Conservation (phyloP, 495 filamentous ascomycete genomes). For the Aspergillus panamensis region DNA sequence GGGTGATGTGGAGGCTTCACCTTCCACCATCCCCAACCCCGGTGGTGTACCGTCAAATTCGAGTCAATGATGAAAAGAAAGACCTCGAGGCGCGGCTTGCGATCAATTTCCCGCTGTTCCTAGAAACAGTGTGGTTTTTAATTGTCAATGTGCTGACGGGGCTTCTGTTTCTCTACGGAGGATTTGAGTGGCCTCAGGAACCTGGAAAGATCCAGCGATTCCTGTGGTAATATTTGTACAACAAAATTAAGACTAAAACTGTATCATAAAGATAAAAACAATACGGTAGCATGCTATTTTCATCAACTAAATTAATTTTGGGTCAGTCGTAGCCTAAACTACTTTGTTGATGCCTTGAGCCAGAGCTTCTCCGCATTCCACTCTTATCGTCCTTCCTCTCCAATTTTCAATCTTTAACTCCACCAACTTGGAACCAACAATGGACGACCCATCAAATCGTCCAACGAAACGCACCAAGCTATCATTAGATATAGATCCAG, state of each 20-base stretch:
- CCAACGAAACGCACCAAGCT: conserved; percentile 21
- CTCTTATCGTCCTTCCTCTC: conserved; percentile 1
- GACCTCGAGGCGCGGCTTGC: conserved; percentile 29
- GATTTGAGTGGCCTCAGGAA: conserved; percentile 80
- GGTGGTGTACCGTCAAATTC: conserved; percentile 25
- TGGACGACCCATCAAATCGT: conserved; percentile 15
- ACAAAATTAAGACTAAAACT: conserved; percentile 11
- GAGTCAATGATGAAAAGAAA: conserved; percentile 24
- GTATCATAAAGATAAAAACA: conserved; percentile 8
- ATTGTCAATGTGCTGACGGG: conserved; percentile 68
- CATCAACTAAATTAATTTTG: too few relatives aligned
- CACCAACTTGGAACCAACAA: conserved; percentile 8
- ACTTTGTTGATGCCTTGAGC: background rate
- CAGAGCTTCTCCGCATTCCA: background rate
- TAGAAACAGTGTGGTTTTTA: conserved; percentile 80
- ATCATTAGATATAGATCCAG: background rate
- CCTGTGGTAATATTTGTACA: conserved; percentile 66
- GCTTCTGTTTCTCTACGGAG: conserved; percentile 74
- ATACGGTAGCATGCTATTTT: background rate
- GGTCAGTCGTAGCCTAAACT: too few relatives aligned
- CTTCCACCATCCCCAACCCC: conserved; percentile 51
- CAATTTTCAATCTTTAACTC: background rate
- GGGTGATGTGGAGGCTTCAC: conserved; percentile 89
- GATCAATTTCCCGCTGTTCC: conserved; percentile 45
- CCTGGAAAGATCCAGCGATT: conserved; percentile 80